Evolutionary conservation across 208 protist species (phyloP).

Genomic region (Trichomonas vaginalis): DNA sequence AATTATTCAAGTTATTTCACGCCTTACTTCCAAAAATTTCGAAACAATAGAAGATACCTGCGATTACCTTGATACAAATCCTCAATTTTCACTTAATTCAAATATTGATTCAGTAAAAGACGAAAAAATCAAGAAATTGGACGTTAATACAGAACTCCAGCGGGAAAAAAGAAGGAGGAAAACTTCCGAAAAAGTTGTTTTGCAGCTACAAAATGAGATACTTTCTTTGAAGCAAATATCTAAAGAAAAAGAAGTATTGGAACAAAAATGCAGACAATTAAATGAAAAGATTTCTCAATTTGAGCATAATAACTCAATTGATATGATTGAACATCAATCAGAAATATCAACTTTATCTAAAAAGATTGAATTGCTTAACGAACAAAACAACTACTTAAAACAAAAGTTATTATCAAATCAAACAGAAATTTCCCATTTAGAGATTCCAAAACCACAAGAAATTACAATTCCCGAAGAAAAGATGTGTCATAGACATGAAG

Average conservation of each 20-base stretch:
- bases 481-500: neutral
- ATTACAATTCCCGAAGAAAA: neutral
- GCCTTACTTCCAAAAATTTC: neutral
- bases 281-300: neutral
- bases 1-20: neutral
- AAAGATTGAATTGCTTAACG: neutral
- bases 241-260: neutral
- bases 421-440: neutral
- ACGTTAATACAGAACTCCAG: neutral
- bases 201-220: neutral
- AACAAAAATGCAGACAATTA: neutral
- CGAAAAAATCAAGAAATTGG: neutral
- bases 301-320: neutral
- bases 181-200: neutral
- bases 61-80: neutral
- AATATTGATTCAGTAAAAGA: neutral
- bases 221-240: neutral
- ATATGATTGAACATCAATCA: neutral
- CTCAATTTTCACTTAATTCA: neutral
- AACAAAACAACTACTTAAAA: neutral
- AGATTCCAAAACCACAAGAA: neutral
- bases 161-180: neutral
- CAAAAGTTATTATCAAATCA: neutral
- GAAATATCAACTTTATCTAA: neutral
- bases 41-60: neutral